Percentiles rank a stretch among this genome's conserved stretches.
Conservation (phyloP, 148 eudicot genomes). For the Selenicereus undatus region DNA sequence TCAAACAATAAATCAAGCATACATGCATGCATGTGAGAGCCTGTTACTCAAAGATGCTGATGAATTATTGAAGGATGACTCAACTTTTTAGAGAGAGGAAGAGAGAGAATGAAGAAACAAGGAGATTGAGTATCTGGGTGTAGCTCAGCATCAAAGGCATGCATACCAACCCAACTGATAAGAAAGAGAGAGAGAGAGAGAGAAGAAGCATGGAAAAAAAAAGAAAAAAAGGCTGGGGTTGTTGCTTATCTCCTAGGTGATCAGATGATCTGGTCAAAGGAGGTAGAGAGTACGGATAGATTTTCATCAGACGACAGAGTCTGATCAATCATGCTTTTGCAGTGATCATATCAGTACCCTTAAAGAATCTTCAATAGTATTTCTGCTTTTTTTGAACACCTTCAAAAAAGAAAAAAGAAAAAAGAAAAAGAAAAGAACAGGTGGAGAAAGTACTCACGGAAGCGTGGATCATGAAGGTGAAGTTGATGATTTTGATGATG, state of each 20-base stretch:
- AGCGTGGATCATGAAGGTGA: slow-evolving; percentile 43
- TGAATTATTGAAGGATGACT: neutral
- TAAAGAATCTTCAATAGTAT: slow-evolving; percentile 19
- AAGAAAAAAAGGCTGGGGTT: neutral
- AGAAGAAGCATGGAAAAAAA: neutral
- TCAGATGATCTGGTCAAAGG: slow-evolving; percentile 30
- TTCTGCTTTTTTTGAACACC: neutral
- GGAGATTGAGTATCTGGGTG: neutral
- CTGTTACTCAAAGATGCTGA: neutral
- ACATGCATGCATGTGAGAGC: neutral
- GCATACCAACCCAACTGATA: slow-evolving; percentile 7
- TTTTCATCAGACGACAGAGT: slow-evolving; percentile 20
- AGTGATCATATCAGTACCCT: slow-evolving; percentile 18
- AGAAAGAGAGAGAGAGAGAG: neutral
- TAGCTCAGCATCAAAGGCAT: slow-evolving; percentile 2
- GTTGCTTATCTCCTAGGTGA: neutral
- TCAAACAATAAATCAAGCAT: neutral
- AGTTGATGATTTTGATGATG: slow-evolving; percentile 25
- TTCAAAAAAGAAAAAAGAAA: neutral
- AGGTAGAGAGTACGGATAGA: slow-evolving; percentile 22
- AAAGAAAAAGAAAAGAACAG: neutral
- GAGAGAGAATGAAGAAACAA: neutral
- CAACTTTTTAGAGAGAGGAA: neutral
- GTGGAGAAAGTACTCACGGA: slow-evolving; percentile 44
- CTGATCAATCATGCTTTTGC: slow-evolving; percentile 42